These are phyloP conservation scores for Leccinum pellstonianum DNA, from an alignment of 768 basidiomycete species.

Conservation along the genomic window DNA sequence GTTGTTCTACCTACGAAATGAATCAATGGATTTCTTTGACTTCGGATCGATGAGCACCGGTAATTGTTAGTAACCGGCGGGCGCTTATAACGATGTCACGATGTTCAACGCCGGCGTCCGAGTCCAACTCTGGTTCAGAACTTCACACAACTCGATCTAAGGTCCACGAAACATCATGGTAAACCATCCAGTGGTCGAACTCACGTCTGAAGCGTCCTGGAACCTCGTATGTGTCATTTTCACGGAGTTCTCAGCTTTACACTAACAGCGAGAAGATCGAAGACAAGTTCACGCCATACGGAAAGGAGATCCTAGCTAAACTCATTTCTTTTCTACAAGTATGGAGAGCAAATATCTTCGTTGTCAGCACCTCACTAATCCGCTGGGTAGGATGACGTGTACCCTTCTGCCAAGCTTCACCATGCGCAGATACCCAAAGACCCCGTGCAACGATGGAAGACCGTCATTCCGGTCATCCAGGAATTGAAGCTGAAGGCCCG, in stretches of 20 bases:
- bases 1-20: constrained; percentile 5
- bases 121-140: background rate
- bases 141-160: background rate
- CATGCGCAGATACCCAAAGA: constrained; percentile 81
- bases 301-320: constrained; percentile 81
- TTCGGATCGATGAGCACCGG: constrained; percentile 1
- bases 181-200: constrained; percentile 68
- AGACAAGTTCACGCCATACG: constrained; percentile 89
- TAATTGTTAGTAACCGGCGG: constrained; percentile 10
- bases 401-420: constrained; percentile 74
- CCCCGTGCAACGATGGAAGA: constrained; percentile 76
- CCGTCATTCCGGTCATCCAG: constrained; percentile 74
- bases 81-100: background rate
- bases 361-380: background rate
- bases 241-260: background rate
- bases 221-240: constrained; percentile 58
- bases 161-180: constrained; percentile 41
- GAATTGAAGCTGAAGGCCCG: constrained; percentile 88
- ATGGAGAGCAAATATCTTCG: constrained; percentile 13
- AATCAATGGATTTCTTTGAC: constrained; percentile 3
- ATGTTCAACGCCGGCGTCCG: background rate
- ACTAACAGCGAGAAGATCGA: constrained; percentile 55
- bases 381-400: constrained; percentile 71
- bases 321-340: constrained; percentile 86
- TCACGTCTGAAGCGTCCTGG: constrained; percentile 86